Evolutionary conservation across 192 early-diverging fungal species (phyloP), one percentile per base, ranked within the genome.

Genomic region (Rhizophlyctis rosea): DNA sequence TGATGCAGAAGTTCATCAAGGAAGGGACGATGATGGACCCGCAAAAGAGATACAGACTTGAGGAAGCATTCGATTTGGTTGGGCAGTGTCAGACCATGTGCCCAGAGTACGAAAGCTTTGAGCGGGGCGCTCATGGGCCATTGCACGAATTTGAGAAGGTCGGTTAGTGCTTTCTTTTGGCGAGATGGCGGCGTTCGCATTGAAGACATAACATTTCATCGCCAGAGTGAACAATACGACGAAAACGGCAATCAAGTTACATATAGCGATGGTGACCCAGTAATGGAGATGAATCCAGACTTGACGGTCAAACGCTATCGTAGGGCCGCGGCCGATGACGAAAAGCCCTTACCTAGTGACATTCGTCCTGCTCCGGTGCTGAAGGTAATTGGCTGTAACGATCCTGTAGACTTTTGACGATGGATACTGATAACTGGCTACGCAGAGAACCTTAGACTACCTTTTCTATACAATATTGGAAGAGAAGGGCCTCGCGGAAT

Each of bases 31-130:
- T 90, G 49, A 71, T 78, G 4, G 82, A 84, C 51, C 84, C 86
- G 2, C 76, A 81, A 44, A 78, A 79, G 1, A 75, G 75, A 2
- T 75, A 71, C 34, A 54, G 72, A 2, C 70, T 93, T 33, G 72
- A 81, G 31, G 85, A 91, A 29, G 92, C 92, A 0, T 74, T 85
- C 24, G 60, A 70, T 4, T 82, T 97, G 52, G 70, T 85, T 18
- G 93, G 90, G 11, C 89, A 90, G 1, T 97, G 94, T 54, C 62
- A 70, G 63, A 84, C 88, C 28, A 97, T 95, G 92, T 94, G 93
- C 71, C 90, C 94, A 0, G 85, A 86, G 62, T 94, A 85, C 65
- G 94, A 97, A 73, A 79, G 90, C 16, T 77, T 90, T 50, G 92
- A 95, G 58, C 80, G 94, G 29, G 88, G 92, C 53, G 81, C 83